A percentile compares a stretch with the other conserved stretches of the same genome.
These are phyloP conservation scores for Alternaria triticimaculans DNA, from an alignment of 2,329 filamentous ascomycete species.

Conservation along the genomic window DNA sequence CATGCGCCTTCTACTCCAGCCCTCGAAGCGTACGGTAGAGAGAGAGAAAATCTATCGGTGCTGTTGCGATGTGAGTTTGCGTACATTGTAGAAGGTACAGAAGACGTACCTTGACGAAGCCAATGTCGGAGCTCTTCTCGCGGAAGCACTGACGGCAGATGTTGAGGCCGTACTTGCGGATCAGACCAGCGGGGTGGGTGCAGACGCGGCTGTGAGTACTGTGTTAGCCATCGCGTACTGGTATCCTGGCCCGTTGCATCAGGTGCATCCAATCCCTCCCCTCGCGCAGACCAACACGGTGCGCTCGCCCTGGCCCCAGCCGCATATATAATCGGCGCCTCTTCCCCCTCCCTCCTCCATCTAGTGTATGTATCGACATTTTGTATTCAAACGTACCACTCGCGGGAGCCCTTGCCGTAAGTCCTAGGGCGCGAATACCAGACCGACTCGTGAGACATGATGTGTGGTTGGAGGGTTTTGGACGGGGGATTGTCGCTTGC, in stretches of 20 bases:
- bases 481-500: slow-evolving; percentile 6
- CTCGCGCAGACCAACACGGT: slow-evolving; percentile 24
- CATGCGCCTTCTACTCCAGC: slow-evolving; percentile 40
- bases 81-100: not conserved
- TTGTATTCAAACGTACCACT: slow-evolving; percentile 72
- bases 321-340: not conserved
- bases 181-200: slow-evolving; percentile 98
- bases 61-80: slow-evolving; percentile 26
- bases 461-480: slow-evolving; percentile 54
- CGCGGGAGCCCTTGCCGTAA: slow-evolving; percentile 95
- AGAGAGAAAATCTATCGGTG: slow-evolving; percentile 43
- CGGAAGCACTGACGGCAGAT: slow-evolving; percentile 76
- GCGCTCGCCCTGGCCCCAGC: slow-evolving; percentile 10
- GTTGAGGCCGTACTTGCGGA: slow-evolving; percentile 99
- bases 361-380: not conserved
- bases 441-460: slow-evolving; percentile 91
- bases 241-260: not conserved
- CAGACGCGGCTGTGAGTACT: slow-evolving; percentile 70
- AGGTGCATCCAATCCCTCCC: slow-evolving; percentile 2
- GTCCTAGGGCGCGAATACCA: slow-evolving; percentile 98
- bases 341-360: not conserved
- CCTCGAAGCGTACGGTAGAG: slow-evolving; percentile 17
- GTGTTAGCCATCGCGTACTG: slow-evolving; percentile 33
- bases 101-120: slow-evolving; percentile 68
- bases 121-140: slow-evolving; percentile 72